Evolutionary conservation across 257 asterid genomes (phyloP).

Genomic region (Scutellaria baicalensis): DNA sequence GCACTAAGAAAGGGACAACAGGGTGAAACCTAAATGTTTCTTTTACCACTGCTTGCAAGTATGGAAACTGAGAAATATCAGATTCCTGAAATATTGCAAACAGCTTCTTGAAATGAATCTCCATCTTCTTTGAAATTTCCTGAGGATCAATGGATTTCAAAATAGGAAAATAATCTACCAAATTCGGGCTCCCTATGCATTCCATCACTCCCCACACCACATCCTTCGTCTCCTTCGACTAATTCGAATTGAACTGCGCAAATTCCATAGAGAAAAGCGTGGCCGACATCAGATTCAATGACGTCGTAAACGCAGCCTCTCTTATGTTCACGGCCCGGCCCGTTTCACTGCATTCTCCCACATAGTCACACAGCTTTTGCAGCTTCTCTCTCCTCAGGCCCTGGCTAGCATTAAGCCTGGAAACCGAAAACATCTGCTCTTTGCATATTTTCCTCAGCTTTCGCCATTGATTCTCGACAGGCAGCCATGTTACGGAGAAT

Average conservation of each 20-base stretch:
- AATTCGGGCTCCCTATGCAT: constrained; percentile 30
- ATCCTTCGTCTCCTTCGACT: constrained; percentile 47
- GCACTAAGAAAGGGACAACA: no score
- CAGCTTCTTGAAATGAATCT: constrained; percentile 22
- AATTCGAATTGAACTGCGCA: constrained; percentile 32
- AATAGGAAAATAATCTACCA: constrained; percentile 44
- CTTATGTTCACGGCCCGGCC: constrained; percentile 41
- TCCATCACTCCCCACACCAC: constrained; percentile 33
- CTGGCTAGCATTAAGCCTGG: constrained; percentile 27
- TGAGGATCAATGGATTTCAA: constrained; percentile 38
- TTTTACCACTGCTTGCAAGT: no score
- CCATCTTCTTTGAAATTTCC: constrained; percentile 23
- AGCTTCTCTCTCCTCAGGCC: constrained; percentile 26
- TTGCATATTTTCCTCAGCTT: constrained; percentile 30
- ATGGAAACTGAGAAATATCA: no score
- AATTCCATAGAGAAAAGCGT: constrained; percentile 51
- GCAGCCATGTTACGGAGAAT: constrained; percentile 28
- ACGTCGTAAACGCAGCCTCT: constrained; percentile 34
- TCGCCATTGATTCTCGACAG: constrained; percentile 23
- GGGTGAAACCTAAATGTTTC: no score
- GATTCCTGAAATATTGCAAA: constrained; percentile 30
- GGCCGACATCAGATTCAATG: constrained; percentile 40
- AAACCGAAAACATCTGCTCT: constrained; percentile 29
- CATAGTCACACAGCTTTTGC: constrained; percentile 26
- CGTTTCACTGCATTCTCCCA: constrained; percentile 13